A percentile compares a stretch with the other conserved stretches of the same genome.
phyloP scores from a whole-genome alignment of 768 basidiomycete genomes.

The Tricholoma saponaceum region DNA sequence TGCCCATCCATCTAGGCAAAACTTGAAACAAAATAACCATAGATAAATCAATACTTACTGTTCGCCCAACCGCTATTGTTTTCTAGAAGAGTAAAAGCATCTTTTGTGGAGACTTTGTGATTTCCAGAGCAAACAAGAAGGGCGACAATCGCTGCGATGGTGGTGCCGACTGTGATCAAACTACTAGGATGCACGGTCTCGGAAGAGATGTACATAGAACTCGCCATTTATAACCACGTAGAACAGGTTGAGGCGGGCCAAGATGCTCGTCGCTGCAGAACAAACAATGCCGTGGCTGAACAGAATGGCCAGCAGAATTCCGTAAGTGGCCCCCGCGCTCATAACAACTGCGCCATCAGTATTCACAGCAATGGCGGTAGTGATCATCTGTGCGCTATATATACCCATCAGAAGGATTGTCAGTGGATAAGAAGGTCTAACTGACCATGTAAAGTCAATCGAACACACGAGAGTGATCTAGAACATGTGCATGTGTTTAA shows the following conservation, averaged over 20 bases:
- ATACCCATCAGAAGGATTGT: background rate
- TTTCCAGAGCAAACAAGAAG: conserved; percentile 55
- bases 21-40: background rate
- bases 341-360: conserved; percentile 49
- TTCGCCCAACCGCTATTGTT: conserved; percentile 68
- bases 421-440: background rate
- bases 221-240: conserved; percentile 64
- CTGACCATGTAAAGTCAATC: conserved; percentile 59
- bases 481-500: background rate
- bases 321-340: conserved; percentile 61
- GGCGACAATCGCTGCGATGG: conserved; percentile 56
- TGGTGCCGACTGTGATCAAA: conserved; percentile 50
- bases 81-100: conserved; percentile 66
- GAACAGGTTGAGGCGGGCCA: conserved; percentile 67
- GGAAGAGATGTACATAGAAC: conserved; percentile 14
- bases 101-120: conserved; percentile 59
- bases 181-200: conserved; percentile 8
- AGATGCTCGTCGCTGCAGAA: conserved; percentile 60
- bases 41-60: conserved; percentile 32
- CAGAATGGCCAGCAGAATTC: conserved; percentile 60
- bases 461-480: conserved; percentile 59
- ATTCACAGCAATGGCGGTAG: conserved; percentile 61
- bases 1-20: conserved; percentile 60
- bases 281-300: conserved; percentile 68
- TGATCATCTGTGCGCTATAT: conserved; percentile 66